phyloP scores from a whole-genome alignment of 441 rosid genomes.

The Syzygium malaccense region DNA sequence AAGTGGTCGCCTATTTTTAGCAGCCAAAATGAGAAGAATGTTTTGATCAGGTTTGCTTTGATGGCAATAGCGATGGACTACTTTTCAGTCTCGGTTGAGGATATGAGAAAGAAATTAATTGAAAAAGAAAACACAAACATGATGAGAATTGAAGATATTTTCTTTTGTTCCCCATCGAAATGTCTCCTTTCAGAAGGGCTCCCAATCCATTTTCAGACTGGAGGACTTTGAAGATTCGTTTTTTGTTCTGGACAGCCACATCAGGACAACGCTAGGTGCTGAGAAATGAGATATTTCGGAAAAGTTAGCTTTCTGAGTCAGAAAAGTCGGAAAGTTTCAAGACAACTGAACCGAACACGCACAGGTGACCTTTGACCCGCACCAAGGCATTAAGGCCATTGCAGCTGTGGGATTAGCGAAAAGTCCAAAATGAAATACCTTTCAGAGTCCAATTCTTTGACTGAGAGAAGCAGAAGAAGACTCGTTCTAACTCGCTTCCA shows the following conservation, averaged over 20 bases:
- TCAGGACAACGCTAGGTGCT: neutral
- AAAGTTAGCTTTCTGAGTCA: neutral
- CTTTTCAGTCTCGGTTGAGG: neutral
- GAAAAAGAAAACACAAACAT: neutral
- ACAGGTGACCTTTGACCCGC: too few relatives aligned
- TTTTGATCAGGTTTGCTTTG: neutral
- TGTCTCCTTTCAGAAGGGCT: neutral
- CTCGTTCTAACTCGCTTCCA: neutral
- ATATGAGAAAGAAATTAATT: neutral
- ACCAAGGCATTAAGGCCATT: neutral
- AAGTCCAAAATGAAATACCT: neutral
- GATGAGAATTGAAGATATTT: neutral
- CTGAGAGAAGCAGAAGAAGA: neutral
- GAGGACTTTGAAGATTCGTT: neutral
- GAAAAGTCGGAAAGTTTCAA: neutral
- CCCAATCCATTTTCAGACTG: neutral
- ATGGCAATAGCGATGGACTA: neutral
- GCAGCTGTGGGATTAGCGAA: neutral
- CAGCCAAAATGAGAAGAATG: neutral
- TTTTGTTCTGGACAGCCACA: neutral
- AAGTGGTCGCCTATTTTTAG: neutral
- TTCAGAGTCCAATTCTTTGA: neutral
- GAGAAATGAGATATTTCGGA: too few relatives aligned
- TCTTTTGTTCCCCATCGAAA: neutral
- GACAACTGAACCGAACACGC: neutral